Evolutionary conservation across 1,284 basidiomycete genomes (phyloP).

Genomic region (Papiliotrema flavescens): DNA sequence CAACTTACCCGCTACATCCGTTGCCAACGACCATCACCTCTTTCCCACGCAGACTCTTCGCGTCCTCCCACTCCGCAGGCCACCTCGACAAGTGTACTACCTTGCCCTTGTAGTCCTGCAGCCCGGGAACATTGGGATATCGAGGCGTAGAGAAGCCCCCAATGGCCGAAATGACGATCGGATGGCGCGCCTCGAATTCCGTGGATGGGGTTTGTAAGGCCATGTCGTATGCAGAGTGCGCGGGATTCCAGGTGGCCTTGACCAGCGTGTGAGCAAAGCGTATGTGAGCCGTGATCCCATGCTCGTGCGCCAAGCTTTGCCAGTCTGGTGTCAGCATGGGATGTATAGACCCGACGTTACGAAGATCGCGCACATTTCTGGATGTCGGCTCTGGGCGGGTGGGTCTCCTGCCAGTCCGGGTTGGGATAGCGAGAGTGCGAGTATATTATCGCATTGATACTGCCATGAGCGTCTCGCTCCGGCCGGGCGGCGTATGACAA

Average conservation of each 20-base stretch:
- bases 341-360: neutral
- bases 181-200: constrained; percentile 5
- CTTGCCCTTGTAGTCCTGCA: constrained; percentile 19
- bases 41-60: constrained; percentile 13
- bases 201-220: neutral
- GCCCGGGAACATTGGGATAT: constrained; percentile 17
- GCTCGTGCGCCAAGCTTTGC: neutral
- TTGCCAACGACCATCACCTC: constrained; percentile 25
- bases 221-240: constrained; percentile 1
- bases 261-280: neutral
- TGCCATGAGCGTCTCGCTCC: constrained; percentile 6
- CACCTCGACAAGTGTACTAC: constrained; percentile 13
- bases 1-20: constrained; percentile 22
- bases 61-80: constrained; percentile 1
- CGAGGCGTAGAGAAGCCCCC: constrained; percentile 26
- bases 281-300: constrained; percentile 1
- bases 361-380: constrained; percentile 11
- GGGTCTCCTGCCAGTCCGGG: constrained; percentile 16
- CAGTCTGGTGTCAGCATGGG: neutral
- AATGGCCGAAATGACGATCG: constrained; percentile 22
- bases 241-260: constrained; percentile 1
- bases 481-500: neutral
- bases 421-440: constrained; percentile 19
- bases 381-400: constrained; percentile 20
- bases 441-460: constrained; percentile 20